Evolutionary conservation across 345 rosid species (phyloP), one percentile per base, ranked within the genome.

Genomic region (Theobroma cacao): DNA sequence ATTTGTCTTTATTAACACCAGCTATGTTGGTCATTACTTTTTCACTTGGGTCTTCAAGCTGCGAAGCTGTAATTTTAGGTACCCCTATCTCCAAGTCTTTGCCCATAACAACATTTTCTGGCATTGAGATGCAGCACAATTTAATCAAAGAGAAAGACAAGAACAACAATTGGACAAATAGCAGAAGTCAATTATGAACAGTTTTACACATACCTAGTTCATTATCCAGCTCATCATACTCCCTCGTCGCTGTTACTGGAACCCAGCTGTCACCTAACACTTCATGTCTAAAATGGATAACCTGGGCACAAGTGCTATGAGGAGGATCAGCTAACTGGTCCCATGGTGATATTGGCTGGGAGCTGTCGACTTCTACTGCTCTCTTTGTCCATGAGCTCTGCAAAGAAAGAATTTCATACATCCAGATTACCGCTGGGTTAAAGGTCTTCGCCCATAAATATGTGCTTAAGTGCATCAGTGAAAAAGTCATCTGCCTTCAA

Each of bases 351-450:
- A 52, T 59, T 74, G 78, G 75, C 52, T 53, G 76, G 76, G 87
- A 86, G 47, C 87, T 84, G 43, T 85, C 87, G 74, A 79, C 81
- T 81, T 84, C 90, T 9, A 78, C 69, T 5, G 77, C 82, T 75
- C 77, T 82, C 69, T 79, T 82, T 10, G 87, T 89, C 86, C 88
- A 85, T 45, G 86, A 89, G 82, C 86, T 87, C 87, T 89, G 80
- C 73, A 78, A 75, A 73, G 18, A 56, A 26, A 81, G 62, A 79
- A 69, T 36, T 45, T 41, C 47, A 76, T 61, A 47, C 79, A 22
- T 59, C 15, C 28, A 55, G 76, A 72, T 67, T 4, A 30, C 22
- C 61, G 47, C 5, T 40, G 50, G 38, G n/a, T 64, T 50, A 17
- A 30, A 64, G 74, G 59, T 40, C 64, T 28, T 36, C 2, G 1